Evolutionary conservation across 176 grass and related monocot species (phyloP), one percentile per base, ranked within the genome.

Genomic region (Leersia perrieri): DNA sequence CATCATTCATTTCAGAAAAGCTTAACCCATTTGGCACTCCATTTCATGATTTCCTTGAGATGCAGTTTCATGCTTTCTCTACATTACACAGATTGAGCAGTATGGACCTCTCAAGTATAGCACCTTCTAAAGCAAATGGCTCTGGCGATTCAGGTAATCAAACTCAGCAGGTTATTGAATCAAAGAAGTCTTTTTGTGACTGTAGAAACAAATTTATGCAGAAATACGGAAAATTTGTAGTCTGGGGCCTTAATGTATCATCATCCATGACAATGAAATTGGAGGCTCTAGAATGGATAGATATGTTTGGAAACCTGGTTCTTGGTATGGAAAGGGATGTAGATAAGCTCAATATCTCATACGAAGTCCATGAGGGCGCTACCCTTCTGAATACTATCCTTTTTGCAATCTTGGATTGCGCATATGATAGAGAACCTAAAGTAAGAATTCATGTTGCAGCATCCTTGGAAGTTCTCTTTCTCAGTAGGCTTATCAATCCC

Each of bases 381-480:
- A 85, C 58, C 25, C 58, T 98, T 76, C 51, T 78, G 13, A 92
- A 85, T 79, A 79, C 15, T 76, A 82, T 94, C 73, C 86, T 98
- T 80, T 79, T 92, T 79, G 45, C 86, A 80, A 36, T 98, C 75
- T 89, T 94, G 84, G 88, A 98, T 91, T 94, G 86, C 31, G 88
- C 90, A 83, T 94, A 94, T 89, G 88, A 91, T 80, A 92, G 88
- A 73, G 95, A 98, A 63, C 75, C 83, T 76, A 90, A 91, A 90
- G 88, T 94, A 75, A 98, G 95, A 87, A 85, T 75, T 80, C 80
- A 87, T 86, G 92, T 90, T 90, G 95, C 95, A 77, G 80, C 80
- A 89, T 81, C 87, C 4, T 87, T 98, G 82, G 92, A 98, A 88
- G 68, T 74, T 55, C 83, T 98, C 85, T 87, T 98, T 33, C 67